Base-by-base conservation (phyloP, 164 flowering plant species). In the Houttuynia cordata region DNA sequence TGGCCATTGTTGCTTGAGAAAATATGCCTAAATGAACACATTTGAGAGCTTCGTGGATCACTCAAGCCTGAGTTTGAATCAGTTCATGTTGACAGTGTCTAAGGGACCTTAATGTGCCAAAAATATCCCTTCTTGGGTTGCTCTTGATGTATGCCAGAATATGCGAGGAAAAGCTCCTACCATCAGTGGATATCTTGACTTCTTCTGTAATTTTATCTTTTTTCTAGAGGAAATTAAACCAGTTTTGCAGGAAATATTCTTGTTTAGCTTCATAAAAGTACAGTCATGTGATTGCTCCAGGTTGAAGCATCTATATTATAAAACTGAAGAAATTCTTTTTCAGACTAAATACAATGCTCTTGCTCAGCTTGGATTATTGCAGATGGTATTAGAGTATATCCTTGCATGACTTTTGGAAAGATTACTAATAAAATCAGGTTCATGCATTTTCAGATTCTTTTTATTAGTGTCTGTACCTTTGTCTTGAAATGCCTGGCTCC, bases 1-100 rank as follows among this genome's bases (percentile, higher is more conserved):
- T 90, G 97, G 99, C 89, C 96, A 12, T 70, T 81, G 79, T 75
- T 83, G 67, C 78, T 90, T 71, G 97, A 93, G 74, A 88, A 81
- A 70, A 93, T 93, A 51, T 80, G 79, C 60, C 72, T n/a, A n/a
- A n/a, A n/a, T n/a, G n/a, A n/a, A n/a, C n/a, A n/a, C n/a, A n/a
- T n/a, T 22, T 8, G 64, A 18, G 6, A 30, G 37, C 37, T 30
- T 30, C 6, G n/a, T 30, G 37, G 37, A 30, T 30, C 4, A 2
- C 37, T 30, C 37, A 6, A 30, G 37, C 4, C 37, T 30, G 37
- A 30, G 37, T 2, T 30, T 2, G 37, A 30, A 30, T 30, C 37
- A 30, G 37, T 30, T 30, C 37, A 30, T 30, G 37, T 2, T 30
- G 37, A 2, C 37, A 30, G 37, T 30, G 37, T 30, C 37, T 80